A percentile compares a stretch with the other conserved stretches of the same genome.
phyloP scores from a whole-genome alignment of 495 filamentous ascomycete genomes.

The Penicillium antarcticum region DNA sequence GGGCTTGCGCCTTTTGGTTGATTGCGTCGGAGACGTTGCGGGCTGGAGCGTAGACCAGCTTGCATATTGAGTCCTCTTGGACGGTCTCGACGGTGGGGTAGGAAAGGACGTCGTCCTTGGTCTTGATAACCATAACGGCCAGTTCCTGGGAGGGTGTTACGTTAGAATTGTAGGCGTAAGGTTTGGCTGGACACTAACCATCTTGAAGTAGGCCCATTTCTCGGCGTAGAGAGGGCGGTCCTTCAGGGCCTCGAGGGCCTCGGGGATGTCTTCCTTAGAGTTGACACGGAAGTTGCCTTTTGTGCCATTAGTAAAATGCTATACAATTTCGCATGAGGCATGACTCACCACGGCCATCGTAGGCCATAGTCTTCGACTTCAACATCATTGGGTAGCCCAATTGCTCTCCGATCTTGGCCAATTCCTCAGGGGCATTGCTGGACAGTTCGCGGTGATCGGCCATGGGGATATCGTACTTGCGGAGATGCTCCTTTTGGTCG shows the following conservation, averaged over 20 bases:
- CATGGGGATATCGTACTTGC: conserved; percentile 62
- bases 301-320: conserved; percentile 1
- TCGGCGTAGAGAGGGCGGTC: conserved; percentile 81
- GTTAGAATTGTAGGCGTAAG: background rate
- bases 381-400: conserved; percentile 92
- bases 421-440: conserved; percentile 48
- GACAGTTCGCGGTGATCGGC: conserved; percentile 64
- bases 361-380: conserved; percentile 88
- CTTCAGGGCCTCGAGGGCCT: conserved; percentile 65
- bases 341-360: conserved; percentile 73
- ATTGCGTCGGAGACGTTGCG: conserved; percentile 61
- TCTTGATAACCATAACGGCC: conserved; percentile 93
- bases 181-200: conserved; percentile 31
- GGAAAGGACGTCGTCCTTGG: conserved; percentile 70
- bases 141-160: conserved; percentile 55
- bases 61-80: conserved; percentile 94
- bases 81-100: conserved; percentile 93
- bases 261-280: conserved; percentile 62
- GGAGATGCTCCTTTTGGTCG: conserved; percentile 81
- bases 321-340: background rate
- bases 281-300: conserved; percentile 74
- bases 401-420: conserved; percentile 59
- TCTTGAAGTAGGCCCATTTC: conserved; percentile 81
- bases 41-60: conserved; percentile 84
- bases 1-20: conserved; percentile 63